Conservation (phyloP, 257 asterid genomes). For the Nicotiana tomentosiformis region DNA sequence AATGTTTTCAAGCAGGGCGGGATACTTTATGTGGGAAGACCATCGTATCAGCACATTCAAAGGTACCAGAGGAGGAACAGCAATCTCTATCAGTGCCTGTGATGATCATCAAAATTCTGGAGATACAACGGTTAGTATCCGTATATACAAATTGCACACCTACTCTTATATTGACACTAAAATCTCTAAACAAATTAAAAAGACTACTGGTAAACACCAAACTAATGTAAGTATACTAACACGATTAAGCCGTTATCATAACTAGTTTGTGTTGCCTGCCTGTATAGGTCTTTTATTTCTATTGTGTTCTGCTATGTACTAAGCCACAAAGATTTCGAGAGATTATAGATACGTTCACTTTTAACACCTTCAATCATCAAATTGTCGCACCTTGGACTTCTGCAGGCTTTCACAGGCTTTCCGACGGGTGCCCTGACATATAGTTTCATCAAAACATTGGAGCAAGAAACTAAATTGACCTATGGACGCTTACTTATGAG, state of each 20-base stretch:
- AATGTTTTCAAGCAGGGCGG: slow-evolving; percentile 39
- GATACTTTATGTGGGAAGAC: slow-evolving; percentile 62
- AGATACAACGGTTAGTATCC: slow-evolving; percentile 57
- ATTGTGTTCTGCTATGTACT: background rate
- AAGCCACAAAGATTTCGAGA: background rate
- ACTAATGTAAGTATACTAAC: background rate
- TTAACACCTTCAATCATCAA: background rate
- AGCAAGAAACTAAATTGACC: slow-evolving; percentile 42
- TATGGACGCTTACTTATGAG: slow-evolving; percentile 47
- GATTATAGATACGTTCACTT: background rate
- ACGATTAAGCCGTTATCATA: background rate
- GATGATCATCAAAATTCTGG: slow-evolving; percentile 80
- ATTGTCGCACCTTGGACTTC: background rate
- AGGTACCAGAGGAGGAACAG: slow-evolving; percentile 74
- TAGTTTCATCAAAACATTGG: slow-evolving; percentile 53
- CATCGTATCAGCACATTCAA: slow-evolving; percentile 38
- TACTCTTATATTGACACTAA: background rate
- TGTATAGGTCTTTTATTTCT: background rate
- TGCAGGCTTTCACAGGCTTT: slow-evolving; percentile 64
- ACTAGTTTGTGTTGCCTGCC: background rate
- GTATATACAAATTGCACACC: background rate
- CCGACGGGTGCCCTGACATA: slow-evolving; percentile 67
- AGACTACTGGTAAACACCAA: background rate
- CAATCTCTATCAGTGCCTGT: slow-evolving; percentile 76
- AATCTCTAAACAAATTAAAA: background rate